Evolutionary conservation across 345 rosid genomes (phyloP).

Genomic region (Populus alba): DNA sequence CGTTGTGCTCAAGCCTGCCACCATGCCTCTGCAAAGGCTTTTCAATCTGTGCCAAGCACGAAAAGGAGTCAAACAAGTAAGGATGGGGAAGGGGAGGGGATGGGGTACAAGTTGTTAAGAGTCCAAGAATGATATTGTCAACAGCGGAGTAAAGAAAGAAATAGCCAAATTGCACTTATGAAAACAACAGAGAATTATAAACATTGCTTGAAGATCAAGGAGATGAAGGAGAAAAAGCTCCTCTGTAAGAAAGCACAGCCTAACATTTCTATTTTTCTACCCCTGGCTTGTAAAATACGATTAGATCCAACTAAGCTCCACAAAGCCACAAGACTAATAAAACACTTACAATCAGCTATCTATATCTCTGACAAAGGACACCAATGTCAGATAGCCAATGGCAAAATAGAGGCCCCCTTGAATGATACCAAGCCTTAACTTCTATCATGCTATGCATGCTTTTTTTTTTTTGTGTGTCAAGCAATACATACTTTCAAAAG

Average conservation of each 20-base stretch:
- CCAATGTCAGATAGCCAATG: not conserved
- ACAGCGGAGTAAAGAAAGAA: not conserved
- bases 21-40: constrained; percentile 94
- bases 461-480: not conserved
- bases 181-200: not conserved
- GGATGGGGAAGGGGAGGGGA: not conserved
- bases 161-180: not conserved
- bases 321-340: not conserved
- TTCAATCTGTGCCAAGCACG: constrained; percentile 59
- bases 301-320: not conserved
- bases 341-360: not conserved
- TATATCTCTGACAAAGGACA: not conserved
- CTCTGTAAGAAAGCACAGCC: not conserved
- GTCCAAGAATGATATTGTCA: not conserved
- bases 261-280: not conserved
- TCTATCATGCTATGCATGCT: not conserved
- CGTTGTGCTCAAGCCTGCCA: constrained; percentile 94
- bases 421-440: not conserved
- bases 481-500: not conserved
- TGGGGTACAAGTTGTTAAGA: not conserved
- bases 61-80: constrained; percentile 5
- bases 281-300: not conserved
- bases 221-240: not conserved
- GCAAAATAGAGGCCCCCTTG: not conserved
- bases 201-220: not conserved